phyloP scores from a whole-genome alignment of 2,329 filamentous ascomycete genomes.

The Sphaerostilbella broomeana region DNA sequence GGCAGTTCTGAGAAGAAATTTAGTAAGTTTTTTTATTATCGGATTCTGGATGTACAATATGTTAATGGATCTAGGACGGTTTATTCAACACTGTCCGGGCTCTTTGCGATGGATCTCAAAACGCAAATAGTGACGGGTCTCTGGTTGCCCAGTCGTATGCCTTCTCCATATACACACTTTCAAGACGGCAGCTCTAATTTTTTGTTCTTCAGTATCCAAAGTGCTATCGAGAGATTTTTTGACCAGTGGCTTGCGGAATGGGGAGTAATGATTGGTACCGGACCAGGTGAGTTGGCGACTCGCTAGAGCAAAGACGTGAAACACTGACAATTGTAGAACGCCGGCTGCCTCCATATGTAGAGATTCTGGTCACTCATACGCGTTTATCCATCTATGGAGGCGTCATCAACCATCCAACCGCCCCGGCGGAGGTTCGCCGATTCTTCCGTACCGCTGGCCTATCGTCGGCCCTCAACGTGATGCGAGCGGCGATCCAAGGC shows the following conservation, averaged over 20 bases:
- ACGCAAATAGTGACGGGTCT: constrained; percentile 41
- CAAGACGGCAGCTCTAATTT: constrained; percentile 16
- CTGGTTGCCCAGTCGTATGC: constrained; percentile 47
- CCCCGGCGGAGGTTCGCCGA: constrained; percentile 61
- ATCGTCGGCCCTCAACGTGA: constrained; percentile 66
- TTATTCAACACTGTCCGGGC: constrained; percentile 51
- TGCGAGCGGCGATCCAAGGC: constrained; percentile 66
- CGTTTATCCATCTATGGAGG: constrained; percentile 67
- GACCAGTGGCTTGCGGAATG: constrained; percentile 59
- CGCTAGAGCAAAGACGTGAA: neutral
- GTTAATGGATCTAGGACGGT: constrained; percentile 44
- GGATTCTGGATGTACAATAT: too few species aligned
- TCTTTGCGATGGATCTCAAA: constrained; percentile 53
- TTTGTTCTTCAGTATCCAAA: constrained; percentile 38
- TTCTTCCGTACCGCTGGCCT: constrained; percentile 67
- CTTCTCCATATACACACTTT: rapidly evolving
- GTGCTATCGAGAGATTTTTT: constrained; percentile 59
- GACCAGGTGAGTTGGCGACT: constrained; percentile 36
- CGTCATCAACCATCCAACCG: constrained; percentile 68
- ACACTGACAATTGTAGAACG: constrained; percentile 30
- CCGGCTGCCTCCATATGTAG: constrained; percentile 63
- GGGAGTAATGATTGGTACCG: constrained; percentile 50
- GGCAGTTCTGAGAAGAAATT: constrained; percentile 59
- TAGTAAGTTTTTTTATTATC: constrained; percentile 37
- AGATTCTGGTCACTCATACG: constrained; percentile 67